Evolutionary conservation across 169 alveolate genomes (phyloP).

Genomic region (Perkinsus marinus): DNA sequence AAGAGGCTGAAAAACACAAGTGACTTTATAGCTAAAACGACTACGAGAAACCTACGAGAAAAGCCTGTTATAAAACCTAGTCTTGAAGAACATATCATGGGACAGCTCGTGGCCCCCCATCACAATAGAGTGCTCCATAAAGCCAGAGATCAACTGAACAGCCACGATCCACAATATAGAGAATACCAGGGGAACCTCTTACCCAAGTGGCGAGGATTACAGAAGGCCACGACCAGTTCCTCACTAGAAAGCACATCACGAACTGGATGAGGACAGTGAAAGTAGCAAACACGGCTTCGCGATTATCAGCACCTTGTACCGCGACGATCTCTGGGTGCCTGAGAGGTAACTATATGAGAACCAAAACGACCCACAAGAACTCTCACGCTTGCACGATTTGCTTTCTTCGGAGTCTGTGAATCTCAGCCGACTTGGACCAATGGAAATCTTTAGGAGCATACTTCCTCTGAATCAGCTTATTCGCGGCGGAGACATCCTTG

Average conservation of each 20-base stretch:
- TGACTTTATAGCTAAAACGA: too few species aligned
- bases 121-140: constrained; percentile 39
- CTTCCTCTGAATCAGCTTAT: not conserved
- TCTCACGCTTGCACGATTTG: not conserved
- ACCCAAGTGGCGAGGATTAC: not conserved
- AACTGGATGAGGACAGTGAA: constrained; percentile 1
- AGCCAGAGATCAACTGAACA: constrained; percentile 33
- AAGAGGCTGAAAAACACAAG: too few species aligned
- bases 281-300: constrained; percentile 11
- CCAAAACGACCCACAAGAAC: not conserved
- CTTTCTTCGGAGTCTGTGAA: not conserved
- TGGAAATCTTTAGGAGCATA: not conserved
- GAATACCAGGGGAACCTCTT: not conserved
- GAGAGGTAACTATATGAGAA: not conserved
- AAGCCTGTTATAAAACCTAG: constrained; percentile 12
- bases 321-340: constrained; percentile 28
- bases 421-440: not conserved
- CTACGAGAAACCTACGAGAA: constrained; percentile 37
- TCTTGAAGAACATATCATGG: constrained; percentile 32
- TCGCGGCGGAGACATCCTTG: not conserved
- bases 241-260: not conserved
- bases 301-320: constrained; percentile 20
- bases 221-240: not conserved
- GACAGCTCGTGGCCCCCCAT: constrained; percentile 50
- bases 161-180: not conserved